Evolutionary conservation across 768 basidiomycete genomes (phyloP), one percentile per base, ranked within the genome.

Genomic region (Clathrus columnatus): DNA sequence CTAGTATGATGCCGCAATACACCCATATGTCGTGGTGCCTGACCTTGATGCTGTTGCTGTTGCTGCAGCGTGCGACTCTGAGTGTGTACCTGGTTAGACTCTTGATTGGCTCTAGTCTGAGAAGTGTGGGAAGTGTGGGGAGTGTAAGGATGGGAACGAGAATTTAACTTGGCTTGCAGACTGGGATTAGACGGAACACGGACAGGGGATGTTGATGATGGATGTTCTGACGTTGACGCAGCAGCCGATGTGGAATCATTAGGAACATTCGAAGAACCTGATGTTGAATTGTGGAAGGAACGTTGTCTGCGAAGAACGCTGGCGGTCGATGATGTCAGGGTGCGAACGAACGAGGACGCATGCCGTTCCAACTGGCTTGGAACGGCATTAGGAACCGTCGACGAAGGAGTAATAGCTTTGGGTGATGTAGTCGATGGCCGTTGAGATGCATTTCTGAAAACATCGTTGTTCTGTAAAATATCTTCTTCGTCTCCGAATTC

Each of bases 201-300:
- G 36, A 14, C 36, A 36, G 10, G 36, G 36, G 36, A 36, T 36
- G 36, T 2, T 36, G 36, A 36, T 36, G 36, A 5, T 3, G 7
- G 4, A 14, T 36, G 36, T 36, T 11, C 36, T n/a, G 36, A 36
- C n/a, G 36, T 36, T 36, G 36, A 36, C 36, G 36, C 36, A 11
- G 36, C n/a, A n/a, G 36, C 4, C n/a, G 36, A 14, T 8, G n/a
- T 8, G 36, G 36, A n/a, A 36, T 36, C n/a, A n/a, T n/a, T 11
- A 36, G 36, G 36, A 36, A 36, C 36, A 36, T 8, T 36, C 4
- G 36, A 36, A n/a, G 36, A 5, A 11, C 36, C 36, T 36, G 36
- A 36, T 36, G 36, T 2, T 11, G 36, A 36, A 28, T 55, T 24
- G 48, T 55, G 54, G 18, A 55, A 55, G 21, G 54, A 55, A 27